These are phyloP conservation scores for Zygosaccharomyces pseudobailii DNA, from an alignment of 1,139 yeast genomes.

Conservation along the genomic window DNA sequence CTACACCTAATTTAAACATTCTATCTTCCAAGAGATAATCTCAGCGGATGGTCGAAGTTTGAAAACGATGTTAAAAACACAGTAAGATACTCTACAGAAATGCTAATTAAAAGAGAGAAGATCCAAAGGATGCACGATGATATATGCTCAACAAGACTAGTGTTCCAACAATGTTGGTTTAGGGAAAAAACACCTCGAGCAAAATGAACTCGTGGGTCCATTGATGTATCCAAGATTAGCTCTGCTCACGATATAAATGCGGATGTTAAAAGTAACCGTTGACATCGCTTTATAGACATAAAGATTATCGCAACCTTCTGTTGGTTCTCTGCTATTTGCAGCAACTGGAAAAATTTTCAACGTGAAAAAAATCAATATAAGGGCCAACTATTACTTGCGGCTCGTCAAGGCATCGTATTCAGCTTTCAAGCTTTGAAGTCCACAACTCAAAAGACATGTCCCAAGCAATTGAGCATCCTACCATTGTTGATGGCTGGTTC, in stretches of 20 bases:
- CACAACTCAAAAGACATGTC: constrained; percentile 5
- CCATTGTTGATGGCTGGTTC: constrained; percentile 83
- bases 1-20: background rate
- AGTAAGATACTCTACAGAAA: background rate
- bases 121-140: too few species aligned
- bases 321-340: background rate
- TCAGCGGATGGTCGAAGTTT: background rate
- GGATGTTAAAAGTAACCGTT: too few species aligned
- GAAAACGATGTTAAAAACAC: background rate
- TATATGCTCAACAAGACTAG: too few species aligned
- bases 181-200: too few species aligned
- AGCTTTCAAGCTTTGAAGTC: background rate
- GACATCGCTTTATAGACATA: too few species aligned
- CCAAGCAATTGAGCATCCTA: constrained; percentile 59
- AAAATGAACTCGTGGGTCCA: too few species aligned
- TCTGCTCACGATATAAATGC: too few species aligned
- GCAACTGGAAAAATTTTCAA: background rate
- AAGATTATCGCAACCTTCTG: too few species aligned
- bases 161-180: too few species aligned
- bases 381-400: background rate
- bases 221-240: too few species aligned
- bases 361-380: background rate
- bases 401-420: background rate
- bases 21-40: background rate
- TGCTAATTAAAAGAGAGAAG: background rate